A percentile compares a stretch with the other conserved stretches of the same genome.
These are phyloP conservation scores for Zygoascus hellenicus DNA, from an alignment of 1,139 yeast species.

Conservation along the genomic window DNA sequence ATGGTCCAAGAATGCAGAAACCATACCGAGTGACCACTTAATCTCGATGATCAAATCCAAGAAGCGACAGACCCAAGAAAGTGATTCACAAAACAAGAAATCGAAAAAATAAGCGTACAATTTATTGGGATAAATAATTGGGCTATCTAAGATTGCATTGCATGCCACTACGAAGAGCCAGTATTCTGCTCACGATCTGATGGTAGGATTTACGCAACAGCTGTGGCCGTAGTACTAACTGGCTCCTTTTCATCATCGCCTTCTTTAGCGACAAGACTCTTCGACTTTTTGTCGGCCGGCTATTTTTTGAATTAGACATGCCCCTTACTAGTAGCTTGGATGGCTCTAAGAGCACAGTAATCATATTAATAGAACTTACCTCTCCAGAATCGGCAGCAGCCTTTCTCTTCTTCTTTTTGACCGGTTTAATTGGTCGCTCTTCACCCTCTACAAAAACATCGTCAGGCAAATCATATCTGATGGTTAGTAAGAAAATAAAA, in stretches of 20 bases:
- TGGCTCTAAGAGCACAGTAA: background rate
- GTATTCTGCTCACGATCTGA: too few relatives aligned
- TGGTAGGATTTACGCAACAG: background rate
- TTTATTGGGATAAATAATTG: background rate
- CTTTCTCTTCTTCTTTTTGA: conserved; percentile 46
- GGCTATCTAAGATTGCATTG: too few relatives aligned
- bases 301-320: background rate
- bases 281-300: conserved; percentile 6
- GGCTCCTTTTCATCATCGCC: conserved; percentile 6
- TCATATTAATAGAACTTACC: conserved; percentile 3
- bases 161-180: too few relatives aligned
- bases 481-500: conserved; percentile 8
- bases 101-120: background rate
- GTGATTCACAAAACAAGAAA: background rate
- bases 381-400: conserved; percentile 7
- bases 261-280: conserved; percentile 5
- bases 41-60: background rate
- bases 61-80: background rate
- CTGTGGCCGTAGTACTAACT: background rate
- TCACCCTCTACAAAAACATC: conserved; percentile 83
- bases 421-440: conserved; percentile 53
- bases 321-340: too few relatives aligned
- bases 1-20: conserved; percentile 17
- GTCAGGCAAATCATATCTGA: conserved; percentile 68
- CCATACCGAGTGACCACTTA: conserved; percentile 11